phyloP scores from a whole-genome alignment of 2,329 filamentous ascomycete genomes.

The Botrytis pseudocinerea region DNA sequence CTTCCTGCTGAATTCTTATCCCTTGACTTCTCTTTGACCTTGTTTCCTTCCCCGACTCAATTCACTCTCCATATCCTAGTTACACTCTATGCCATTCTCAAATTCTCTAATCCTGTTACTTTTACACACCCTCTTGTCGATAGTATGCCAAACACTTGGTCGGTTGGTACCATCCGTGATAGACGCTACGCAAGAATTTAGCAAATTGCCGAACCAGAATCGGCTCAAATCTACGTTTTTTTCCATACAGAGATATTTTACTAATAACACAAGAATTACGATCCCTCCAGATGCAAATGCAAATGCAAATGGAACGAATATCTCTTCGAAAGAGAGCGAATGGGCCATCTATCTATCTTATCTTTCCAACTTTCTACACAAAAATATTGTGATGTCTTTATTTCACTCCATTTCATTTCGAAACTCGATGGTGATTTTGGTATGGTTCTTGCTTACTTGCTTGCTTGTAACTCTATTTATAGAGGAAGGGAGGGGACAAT shows the following conservation, averaged over 20 bases:
- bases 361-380: too few relatives aligned
- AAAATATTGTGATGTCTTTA: not conserved
- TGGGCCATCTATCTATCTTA: not conserved
- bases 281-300: too few relatives aligned
- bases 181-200: not conserved
- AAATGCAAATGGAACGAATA: too few relatives aligned
- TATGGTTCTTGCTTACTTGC: not conserved
- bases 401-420: not conserved
- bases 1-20: not conserved
- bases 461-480: not conserved
- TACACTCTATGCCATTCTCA: not conserved
- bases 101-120: not conserved
- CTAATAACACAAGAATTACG: too few relatives aligned
- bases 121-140: not conserved
- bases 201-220: not conserved
- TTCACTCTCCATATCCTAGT: too few relatives aligned
- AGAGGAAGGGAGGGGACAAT: too few relatives aligned
- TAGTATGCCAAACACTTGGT: not conserved
- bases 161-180: not conserved
- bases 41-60: not conserved
- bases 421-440: rapidly evolving
- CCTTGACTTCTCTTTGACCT: not conserved
- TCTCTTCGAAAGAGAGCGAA: not conserved
- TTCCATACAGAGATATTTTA: not conserved
- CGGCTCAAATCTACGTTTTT: rapidly evolving